A percentile compares a stretch with the other conserved stretches of the same genome.
These are phyloP conservation scores for Scolecobasidium constrictum DNA, from an alignment of 2,329 filamentous ascomycete species.

Conservation along the genomic window DNA sequence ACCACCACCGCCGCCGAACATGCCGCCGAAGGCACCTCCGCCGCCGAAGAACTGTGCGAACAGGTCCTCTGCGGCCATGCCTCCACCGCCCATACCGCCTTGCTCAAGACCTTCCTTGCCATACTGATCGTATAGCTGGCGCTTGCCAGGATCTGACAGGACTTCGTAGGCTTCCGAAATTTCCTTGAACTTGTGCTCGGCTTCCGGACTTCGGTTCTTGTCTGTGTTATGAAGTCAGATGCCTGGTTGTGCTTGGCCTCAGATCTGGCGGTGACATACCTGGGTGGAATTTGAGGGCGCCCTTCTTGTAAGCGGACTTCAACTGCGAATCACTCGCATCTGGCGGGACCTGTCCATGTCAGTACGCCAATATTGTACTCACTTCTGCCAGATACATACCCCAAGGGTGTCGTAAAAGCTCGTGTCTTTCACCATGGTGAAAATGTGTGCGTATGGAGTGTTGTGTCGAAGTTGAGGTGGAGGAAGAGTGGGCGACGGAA, in stretches of 20 bases:
- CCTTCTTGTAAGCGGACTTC: conserved; percentile 81
- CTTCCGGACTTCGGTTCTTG: conserved; percentile 93
- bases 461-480: too few relatives aligned
- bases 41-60: conserved; percentile 95
- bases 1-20: conserved; percentile 56
- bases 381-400: too few relatives aligned
- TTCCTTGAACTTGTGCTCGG: conserved; percentile 98
- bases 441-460: too few relatives aligned
- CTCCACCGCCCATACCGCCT: conserved; percentile 65
- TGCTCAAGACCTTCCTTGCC: conserved; percentile 88
- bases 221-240: conserved; percentile 43
- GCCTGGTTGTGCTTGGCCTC: neutral
- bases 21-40: conserved; percentile 55
- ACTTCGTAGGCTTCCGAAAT: conserved; percentile 92
- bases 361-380: too few relatives aligned
- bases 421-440: conserved; percentile 66
- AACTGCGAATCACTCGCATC: conserved; percentile 75
- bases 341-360: conserved; percentile 61
- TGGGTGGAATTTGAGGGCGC: conserved; percentile 74
- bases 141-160: conserved; percentile 85
- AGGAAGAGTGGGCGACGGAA: too few relatives aligned
- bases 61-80: conserved; percentile 92
- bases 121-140: conserved; percentile 89
- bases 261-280: conserved; percentile 45
- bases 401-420: conserved; percentile 71